These are phyloP conservation scores for Fusarium duplospermum DNA, from an alignment of 2,329 filamentous ascomycete genomes.

Conservation along the genomic window DNA sequence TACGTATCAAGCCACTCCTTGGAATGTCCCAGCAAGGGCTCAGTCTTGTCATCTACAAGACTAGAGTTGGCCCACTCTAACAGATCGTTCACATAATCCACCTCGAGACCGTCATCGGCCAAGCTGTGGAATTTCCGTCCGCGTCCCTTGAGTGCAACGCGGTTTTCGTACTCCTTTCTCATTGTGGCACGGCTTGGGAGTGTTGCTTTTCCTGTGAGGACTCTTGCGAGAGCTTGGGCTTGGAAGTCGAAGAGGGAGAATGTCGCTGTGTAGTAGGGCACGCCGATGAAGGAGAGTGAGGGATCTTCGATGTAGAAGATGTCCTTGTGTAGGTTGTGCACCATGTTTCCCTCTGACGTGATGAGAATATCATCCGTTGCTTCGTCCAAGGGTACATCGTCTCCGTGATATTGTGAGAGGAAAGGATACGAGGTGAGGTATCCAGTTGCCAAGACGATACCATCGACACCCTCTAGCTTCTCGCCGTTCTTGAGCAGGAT, in stretches of 20 bases:
- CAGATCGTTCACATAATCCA: slow-evolving; percentile 39
- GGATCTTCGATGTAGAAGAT: slow-evolving; percentile 79
- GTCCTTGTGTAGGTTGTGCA: slow-evolving; percentile 76
- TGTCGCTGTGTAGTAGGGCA: slow-evolving; percentile 74
- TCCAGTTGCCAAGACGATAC: slow-evolving; percentile 74
- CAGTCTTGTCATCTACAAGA: background rate
- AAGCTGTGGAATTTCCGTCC: slow-evolving; percentile 44
- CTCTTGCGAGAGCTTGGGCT: slow-evolving; percentile 68
- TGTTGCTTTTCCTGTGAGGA: slow-evolving; percentile 61
- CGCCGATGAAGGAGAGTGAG: slow-evolving; percentile 71
- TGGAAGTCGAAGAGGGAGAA: slow-evolving; percentile 80
- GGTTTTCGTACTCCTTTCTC: slow-evolving; percentile 39
- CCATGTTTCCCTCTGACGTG: slow-evolving; percentile 69
- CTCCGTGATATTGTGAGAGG: slow-evolving; percentile 60
- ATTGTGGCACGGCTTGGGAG: slow-evolving; percentile 7
- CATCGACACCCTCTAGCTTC: slow-evolving; percentile 66
- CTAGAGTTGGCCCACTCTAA: slow-evolving; percentile 37
- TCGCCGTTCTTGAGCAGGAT: slow-evolving; percentile 65
- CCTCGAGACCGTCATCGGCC: slow-evolving; percentile 33
- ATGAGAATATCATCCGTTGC: slow-evolving; percentile 68
- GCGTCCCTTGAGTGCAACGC: slow-evolving; percentile 26
- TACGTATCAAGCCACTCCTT: slow-evolving; percentile 34
- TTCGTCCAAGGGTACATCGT: slow-evolving; percentile 52
- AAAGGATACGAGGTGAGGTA: slow-evolving; percentile 77
- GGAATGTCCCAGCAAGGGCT: slow-evolving; percentile 23